These are phyloP conservation scores for Gnaphalium uliginosum DNA, from an alignment of 129 eudicot genomes.

Conservation along the genomic window DNA sequence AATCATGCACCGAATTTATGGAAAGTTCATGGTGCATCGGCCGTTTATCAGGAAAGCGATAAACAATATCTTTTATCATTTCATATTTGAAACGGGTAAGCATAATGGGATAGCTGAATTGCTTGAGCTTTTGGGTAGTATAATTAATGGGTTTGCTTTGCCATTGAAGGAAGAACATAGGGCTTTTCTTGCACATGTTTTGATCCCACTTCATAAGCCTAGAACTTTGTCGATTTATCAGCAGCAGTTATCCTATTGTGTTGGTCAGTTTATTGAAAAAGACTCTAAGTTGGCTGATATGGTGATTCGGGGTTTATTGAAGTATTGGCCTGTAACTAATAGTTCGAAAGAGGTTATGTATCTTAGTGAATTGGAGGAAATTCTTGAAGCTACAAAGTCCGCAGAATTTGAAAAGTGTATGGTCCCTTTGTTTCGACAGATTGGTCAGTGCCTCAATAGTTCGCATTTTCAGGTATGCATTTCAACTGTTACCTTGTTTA, in stretches of 20 bases:
- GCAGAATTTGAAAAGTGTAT: conserved; percentile 67
- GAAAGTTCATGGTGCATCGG: conserved; percentile 67
- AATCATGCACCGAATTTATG: conserved; percentile 57
- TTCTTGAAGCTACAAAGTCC: conserved; percentile 67
- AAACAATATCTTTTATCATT: conserved; percentile 50
- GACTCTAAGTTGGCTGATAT: conserved; percentile 61
- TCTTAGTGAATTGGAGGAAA: conserved; percentile 75
- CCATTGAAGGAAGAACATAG: conserved; percentile 65
- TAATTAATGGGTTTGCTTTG: conserved; percentile 59
- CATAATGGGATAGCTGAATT: conserved; percentile 58
- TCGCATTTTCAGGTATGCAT: conserved; percentile 70
- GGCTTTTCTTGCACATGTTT: conserved; percentile 55
- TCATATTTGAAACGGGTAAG: conserved; percentile 48
- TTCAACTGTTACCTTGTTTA: neutral
- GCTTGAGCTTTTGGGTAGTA: conserved; percentile 66
- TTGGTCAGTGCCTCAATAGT: conserved; percentile 66
- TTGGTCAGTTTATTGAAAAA: conserved; percentile 75
- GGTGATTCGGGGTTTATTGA: conserved; percentile 63
- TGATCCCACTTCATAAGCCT: conserved; percentile 79
- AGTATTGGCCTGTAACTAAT: conserved; percentile 74
- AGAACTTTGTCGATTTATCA: conserved; percentile 58
- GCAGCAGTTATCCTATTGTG: conserved; percentile 69
- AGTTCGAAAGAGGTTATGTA: conserved; percentile 67
- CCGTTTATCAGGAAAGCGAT: conserved; percentile 70
- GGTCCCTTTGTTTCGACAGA: conserved; percentile 65